Evolutionary conservation across 495 filamentous ascomycete species (phyloP), one percentile per base, ranked within the genome.

Genomic region (Hypomontagnella submonticulosa): DNA sequence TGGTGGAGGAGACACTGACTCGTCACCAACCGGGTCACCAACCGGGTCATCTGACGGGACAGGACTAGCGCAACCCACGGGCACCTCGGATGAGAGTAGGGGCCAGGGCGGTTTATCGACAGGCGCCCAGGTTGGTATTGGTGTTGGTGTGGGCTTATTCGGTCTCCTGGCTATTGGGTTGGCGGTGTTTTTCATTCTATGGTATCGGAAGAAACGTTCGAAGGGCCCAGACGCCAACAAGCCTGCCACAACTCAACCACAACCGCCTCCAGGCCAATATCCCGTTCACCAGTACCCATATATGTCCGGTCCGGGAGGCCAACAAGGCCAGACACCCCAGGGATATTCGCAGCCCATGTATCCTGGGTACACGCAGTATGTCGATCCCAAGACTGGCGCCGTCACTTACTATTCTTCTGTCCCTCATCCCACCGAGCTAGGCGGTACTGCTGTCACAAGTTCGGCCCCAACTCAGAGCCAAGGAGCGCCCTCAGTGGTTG

Each of bases 111-210:
- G 57, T 0, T 43, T 67, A 13, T 53, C 58, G 33, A 43, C 23
- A 1, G 53, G 64, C 1, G 58, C 52, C 4, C 52, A 58, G 23
- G 30, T 48, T 54, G 58, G 64, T 4, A 57, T 67, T 32, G 64
- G 57, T 41, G 57, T 66, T 18, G 57, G 57, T 23, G 57, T 56
- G 1, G 63, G 63, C 13, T 54, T 66, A 32, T 23, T 58, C 23
- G 13, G 57, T 46, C 57, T 67, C 9, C 19, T 61, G 8, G 43
- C 8, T 38, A 36, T 61, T n/a, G 63, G 51, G 2, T 42, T 61
- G 1, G 57, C 43, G 2, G 9, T 57, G 16, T 66, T 66, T 36
- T 56, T 66, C 18, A 51, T 66, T 19, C 32, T 46, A 12, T 15
- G 57, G 3, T 62, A 67, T 38, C 30, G 57, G 3, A 43, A 54